Evolutionary conservation across 306 rosid genomes (phyloP), one percentile per base, ranked within the genome.

Genomic region (Potentilla sterilis): DNA sequence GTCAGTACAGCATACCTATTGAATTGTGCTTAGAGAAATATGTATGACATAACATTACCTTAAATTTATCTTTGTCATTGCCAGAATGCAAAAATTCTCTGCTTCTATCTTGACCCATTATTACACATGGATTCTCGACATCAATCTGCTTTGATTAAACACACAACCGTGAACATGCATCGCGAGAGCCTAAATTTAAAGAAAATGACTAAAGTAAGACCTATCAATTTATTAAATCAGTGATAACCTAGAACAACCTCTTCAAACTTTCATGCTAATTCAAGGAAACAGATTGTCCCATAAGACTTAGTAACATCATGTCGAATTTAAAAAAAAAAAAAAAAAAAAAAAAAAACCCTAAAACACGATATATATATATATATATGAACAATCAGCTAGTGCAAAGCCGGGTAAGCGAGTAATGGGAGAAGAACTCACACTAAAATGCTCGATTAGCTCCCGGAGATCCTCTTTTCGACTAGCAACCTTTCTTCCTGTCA

Each of bases 21-120:
- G 74, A 68, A 67, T 55, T 57, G 21, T 40, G 54, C 48, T 69
- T 58, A 47, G 47, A 74, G 69, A 48, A 72, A 7, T 37, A 81
- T 16, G 75, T 51, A 72, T 63, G 58, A 80, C 10, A 65, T 37
- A 65, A 66, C 57, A 86, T 77, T 75, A 92, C 98, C 98, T 92
- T 88, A 80, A 94, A 94, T 90, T 92, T 92, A 78, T 94, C 98
- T 75, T 82, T 90, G 81, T 87, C 87, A 65, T 86, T 94, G 69
- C 97, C 98, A 68, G 98, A 90, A 87, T 88, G 98, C 82, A 94
- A 85, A 82, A 90, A 94, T 68, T 94, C 98, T 83, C 96, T 83
- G 82, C 98, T 94, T 85, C 88, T 87, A 82, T 92, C 97, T 81
- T 94, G 98, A 85, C 85, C 90, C 98, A 94, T 94, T 73, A 92